Evolutionary conservation across 192 early-diverging fungal species (phyloP).

Genomic region (Gigaspora rosea): DNA sequence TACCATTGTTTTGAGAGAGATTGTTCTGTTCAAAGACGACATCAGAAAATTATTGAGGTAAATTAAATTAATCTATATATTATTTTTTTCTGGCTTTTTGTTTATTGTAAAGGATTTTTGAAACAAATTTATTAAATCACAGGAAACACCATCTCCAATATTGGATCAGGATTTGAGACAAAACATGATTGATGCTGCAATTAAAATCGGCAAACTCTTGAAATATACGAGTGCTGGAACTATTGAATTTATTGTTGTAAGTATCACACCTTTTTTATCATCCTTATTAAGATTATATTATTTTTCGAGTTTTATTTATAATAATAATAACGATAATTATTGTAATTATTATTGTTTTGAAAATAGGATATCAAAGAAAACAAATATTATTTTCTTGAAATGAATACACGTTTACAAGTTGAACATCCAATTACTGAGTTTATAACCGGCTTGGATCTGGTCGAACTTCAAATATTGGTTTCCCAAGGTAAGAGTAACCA

Average conservation of each 20-base stretch:
- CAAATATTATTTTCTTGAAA: constrained; percentile 80
- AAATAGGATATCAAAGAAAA: constrained; percentile 57
- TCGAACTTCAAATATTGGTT: constrained; percentile 92
- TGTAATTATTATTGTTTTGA: not conserved
- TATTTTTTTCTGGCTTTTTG: not conserved
- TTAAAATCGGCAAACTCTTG: constrained; percentile 69
- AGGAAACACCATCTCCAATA: constrained; percentile 77
- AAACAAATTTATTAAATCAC: constrained; percentile 48
- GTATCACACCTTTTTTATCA: not conserved
- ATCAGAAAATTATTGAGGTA: constrained; percentile 56
- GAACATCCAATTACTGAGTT: constrained; percentile 82
- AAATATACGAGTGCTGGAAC: constrained; percentile 74
- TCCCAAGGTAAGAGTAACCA: constrained; percentile 40
- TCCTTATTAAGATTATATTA: too few relatives aligned
- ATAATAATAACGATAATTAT: not conserved
- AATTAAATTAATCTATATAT: not conserved
- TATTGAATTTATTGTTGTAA: constrained; percentile 63
- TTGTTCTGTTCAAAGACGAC: constrained; percentile 76
- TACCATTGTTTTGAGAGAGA: constrained; percentile 88
- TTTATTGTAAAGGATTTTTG: not conserved
- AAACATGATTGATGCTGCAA: constrained; percentile 75
- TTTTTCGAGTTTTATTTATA: not conserved
- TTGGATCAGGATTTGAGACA: constrained; percentile 61
- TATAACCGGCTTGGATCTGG: constrained; percentile 84
- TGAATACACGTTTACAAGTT: constrained; percentile 81